Percentiles rank a stretch among this genome's conserved stretches.
These are phyloP conservation scores for Colletotrichum liriopes DNA, from an alignment of 2,329 filamentous ascomycete genomes.

Conservation along the genomic window DNA sequence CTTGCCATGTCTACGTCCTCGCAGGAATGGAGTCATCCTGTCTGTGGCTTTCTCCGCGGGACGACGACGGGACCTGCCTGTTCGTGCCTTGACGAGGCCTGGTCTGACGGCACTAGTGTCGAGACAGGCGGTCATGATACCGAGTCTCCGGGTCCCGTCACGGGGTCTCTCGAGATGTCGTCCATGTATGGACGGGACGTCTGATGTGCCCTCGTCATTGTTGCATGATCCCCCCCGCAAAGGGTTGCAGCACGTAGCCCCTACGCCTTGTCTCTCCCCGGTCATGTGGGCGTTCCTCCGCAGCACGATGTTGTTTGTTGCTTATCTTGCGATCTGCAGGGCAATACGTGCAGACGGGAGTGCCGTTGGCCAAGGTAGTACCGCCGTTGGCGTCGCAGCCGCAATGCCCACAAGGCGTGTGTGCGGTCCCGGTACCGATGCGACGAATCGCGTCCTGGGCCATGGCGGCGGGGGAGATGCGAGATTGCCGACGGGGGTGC, in stretches of 20 bases:
- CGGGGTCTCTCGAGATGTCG: background rate
- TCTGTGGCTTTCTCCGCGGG: background rate
- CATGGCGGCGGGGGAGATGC: slow-evolving; percentile 23
- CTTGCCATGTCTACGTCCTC: background rate
- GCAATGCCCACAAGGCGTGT: background rate
- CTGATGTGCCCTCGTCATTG: slow-evolving; percentile 7
- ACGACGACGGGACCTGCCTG: background rate
- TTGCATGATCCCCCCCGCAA: background rate
- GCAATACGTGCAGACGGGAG: no score
- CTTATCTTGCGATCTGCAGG: no score
- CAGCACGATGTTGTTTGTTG: no score
- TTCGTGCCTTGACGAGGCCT: background rate
- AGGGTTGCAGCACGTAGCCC: no score
- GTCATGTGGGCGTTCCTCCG: no score
- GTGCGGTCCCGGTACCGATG: background rate
- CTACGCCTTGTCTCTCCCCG: no score
- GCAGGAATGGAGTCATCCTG: background rate
- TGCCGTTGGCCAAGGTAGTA: no score
- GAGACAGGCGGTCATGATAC: slow-evolving; percentile 27
- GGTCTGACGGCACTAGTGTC: background rate
- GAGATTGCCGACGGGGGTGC: background rate
- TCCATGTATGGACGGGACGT: background rate
- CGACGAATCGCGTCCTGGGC: background rate
- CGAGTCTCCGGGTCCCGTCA: slow-evolving; percentile 20
- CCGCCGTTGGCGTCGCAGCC: no score